Conservation (phyloP, 2,329 filamentous ascomycete species). For the Neodidymelliopsis sp. region DNA sequence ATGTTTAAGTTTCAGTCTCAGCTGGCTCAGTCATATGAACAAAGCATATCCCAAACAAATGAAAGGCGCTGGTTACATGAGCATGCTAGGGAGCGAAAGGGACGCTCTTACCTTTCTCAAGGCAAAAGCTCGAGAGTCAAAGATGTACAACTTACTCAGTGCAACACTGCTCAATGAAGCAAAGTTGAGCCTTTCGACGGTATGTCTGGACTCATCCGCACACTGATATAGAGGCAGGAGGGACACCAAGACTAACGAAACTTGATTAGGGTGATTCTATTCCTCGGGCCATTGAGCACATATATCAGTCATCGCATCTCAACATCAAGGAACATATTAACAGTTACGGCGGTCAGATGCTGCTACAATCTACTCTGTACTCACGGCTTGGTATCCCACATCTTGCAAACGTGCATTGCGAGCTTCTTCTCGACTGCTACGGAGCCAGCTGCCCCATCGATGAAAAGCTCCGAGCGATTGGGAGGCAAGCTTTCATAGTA, state of each 20-base stretch:
- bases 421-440: conserved; percentile 80
- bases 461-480: conserved; percentile 78
- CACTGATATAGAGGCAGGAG: too few species aligned
- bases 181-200: conserved; percentile 77
- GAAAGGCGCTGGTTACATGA: conserved; percentile 72
- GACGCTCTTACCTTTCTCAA: conserved; percentile 86
- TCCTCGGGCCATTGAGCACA: conserved; percentile 72
- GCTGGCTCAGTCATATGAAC: conserved; percentile 96
- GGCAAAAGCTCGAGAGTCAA: conserved; percentile 82
- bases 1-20: conserved; percentile 93
- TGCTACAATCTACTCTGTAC: conserved; percentile 77
- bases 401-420: conserved; percentile 68
- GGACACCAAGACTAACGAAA: conserved; percentile 7
- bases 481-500: conserved; percentile 71
- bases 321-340: conserved; percentile 79
- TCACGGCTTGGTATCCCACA: conserved; percentile 72
- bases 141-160: conserved; percentile 85
- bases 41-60: conserved; percentile 82
- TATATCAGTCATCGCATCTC: conserved; percentile 83
- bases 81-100: conserved; percentile 77
- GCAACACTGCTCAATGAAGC: conserved; percentile 86
- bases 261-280: conserved; percentile 63
- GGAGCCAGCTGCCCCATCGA: conserved; percentile 70
- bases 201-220: conserved; percentile 54
- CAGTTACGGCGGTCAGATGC: conserved; percentile 76